Base-by-base conservation (phyloP, 805 yeast species). In the Yarrowia phangngaensis region DNA sequence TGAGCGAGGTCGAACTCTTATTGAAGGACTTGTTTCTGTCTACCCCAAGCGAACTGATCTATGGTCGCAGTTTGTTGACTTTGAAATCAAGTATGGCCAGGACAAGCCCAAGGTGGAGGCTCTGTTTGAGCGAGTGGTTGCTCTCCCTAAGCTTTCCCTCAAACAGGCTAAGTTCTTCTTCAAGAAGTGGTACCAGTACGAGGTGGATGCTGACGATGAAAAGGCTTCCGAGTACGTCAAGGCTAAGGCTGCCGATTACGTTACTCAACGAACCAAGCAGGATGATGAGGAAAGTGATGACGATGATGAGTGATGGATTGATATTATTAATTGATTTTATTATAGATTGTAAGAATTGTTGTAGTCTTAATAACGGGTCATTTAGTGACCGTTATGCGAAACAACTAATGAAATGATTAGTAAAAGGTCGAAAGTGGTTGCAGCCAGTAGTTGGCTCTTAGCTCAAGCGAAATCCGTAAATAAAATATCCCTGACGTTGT, bases 161-260 rank as follows among this genome's bases (percentile, higher is more conserved):
- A 90, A 89, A 64, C 96, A 88, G 68, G 96, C 95, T 58, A 88
- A 86, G 67, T 87, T 85, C 70, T 86, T 90, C 75, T 89, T 88
- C 70, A 84, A 81, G 58, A 90, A 90, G 64, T 89, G 97, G 97
- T 76, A 88, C 53, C 69, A 75, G 8, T 85, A 70, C 59, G 97
- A 88, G 67, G 88, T 83, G 60, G 75, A 74, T 54, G 62, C 70
- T 49, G 79, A 75, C 11, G 90, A 85, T 62, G 75, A 72, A 38
- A 82, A 79, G 67, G 76, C 82, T 43, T 76, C 78, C 50, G 92
- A 85, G 54, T 80, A 84, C 54, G 96, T 89, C 48, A 89, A 87
- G 71, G 86, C 95, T 14, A 84, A 83, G 68, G 97, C 97, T 23
- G 78, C 80, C 31, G 92, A 86, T 60, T 88, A 74, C 59, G 89